Conservation (phyloP, 176 grass and related monocot genomes). For the Oryza glaberrima region DNA sequence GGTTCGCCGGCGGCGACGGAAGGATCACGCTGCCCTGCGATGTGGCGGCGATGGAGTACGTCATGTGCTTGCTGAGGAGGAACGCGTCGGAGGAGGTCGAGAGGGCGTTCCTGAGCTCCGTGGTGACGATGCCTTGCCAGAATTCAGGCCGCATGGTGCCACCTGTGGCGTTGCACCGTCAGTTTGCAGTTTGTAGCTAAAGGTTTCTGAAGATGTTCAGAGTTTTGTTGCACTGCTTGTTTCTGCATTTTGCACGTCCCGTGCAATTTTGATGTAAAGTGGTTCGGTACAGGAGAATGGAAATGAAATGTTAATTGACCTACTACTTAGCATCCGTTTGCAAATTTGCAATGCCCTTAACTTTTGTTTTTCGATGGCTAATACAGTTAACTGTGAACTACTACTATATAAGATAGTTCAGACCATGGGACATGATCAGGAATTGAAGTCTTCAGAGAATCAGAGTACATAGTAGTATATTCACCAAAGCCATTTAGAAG, state of each 20-base stretch:
- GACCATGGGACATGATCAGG: too few species aligned
- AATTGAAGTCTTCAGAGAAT: too few species aligned
- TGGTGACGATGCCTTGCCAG: slow-evolving; percentile 37
- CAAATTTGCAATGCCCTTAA: neutral
- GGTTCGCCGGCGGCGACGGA: slow-evolving; percentile 27
- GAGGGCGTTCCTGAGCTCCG: slow-evolving; percentile 52
- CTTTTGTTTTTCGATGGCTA: too few species aligned
- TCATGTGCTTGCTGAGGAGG: slow-evolving; percentile 53
- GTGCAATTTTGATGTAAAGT: neutral
- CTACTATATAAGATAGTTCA: too few species aligned
- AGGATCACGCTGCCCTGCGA: slow-evolving; percentile 67
- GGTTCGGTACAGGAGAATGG: neutral
- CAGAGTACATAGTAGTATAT: neutral
- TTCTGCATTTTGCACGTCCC: slow-evolving; percentile 10
- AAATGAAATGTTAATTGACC: neutral
- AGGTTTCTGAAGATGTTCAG: slow-evolving; percentile 8
- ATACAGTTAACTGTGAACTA: neutral
- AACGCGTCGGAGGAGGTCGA: slow-evolving; percentile 52
- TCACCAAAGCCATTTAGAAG: neutral
- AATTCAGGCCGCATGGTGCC: slow-evolving; percentile 20
- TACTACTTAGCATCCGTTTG: neutral
- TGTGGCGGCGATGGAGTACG: slow-evolving; percentile 49
- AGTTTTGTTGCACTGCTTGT: neutral
- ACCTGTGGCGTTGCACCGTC: slow-evolving; percentile 7
- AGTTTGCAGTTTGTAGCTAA: slow-evolving; percentile 32